Percentiles rank a stretch among this genome's conserved stretches.
Evolutionary conservation across 2,329 filamentous ascomycete species (phyloP).

Genomic region (Penicillium thymicola): DNA sequence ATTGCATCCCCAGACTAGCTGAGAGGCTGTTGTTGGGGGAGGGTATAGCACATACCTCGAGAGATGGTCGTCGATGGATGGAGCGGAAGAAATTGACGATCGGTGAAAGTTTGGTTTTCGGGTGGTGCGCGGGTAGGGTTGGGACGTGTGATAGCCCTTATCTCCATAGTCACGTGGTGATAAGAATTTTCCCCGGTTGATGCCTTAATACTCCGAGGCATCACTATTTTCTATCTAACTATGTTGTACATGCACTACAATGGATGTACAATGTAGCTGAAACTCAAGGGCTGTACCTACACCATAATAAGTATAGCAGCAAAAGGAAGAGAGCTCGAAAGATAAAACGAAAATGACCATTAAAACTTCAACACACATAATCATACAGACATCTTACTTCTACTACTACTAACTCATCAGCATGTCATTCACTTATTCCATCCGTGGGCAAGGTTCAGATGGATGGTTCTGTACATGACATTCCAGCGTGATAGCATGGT

Average conservation of each 20-base stretch:
- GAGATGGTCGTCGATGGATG: slow-evolving; percentile 29
- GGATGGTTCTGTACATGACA: slow-evolving; percentile 14
- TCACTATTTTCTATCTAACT: background rate
- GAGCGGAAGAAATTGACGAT: slow-evolving; percentile 23
- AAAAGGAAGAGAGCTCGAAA: background rate
- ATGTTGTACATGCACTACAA: no score
- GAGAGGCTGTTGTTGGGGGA: slow-evolving; percentile 33
- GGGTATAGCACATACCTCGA: slow-evolving; percentile 43
- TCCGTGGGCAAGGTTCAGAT: background rate
- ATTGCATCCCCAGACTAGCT: slow-evolving; percentile 48
- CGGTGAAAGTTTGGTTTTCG: slow-evolving; percentile 25
- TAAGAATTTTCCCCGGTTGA: rapidly evolving
- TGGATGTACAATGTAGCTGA: background rate
- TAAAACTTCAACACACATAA: background rate
- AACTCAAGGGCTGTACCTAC: background rate
- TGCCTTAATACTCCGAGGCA: background rate
- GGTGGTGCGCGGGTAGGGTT: slow-evolving; percentile 36
- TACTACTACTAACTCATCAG: slow-evolving; percentile 5
- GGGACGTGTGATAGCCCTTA: background rate
- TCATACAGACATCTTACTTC: slow-evolving; percentile 5
- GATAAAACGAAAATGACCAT: background rate
- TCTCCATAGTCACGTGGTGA: background rate
- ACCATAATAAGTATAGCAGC: background rate
- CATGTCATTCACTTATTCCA: slow-evolving; percentile 2
- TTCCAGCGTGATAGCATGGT: slow-evolving; percentile 5